These are phyloP conservation scores for Uromyces viciae-fabae DNA, from an alignment of 1,284 basidiomycete genomes.

Conservation along the genomic window DNA sequence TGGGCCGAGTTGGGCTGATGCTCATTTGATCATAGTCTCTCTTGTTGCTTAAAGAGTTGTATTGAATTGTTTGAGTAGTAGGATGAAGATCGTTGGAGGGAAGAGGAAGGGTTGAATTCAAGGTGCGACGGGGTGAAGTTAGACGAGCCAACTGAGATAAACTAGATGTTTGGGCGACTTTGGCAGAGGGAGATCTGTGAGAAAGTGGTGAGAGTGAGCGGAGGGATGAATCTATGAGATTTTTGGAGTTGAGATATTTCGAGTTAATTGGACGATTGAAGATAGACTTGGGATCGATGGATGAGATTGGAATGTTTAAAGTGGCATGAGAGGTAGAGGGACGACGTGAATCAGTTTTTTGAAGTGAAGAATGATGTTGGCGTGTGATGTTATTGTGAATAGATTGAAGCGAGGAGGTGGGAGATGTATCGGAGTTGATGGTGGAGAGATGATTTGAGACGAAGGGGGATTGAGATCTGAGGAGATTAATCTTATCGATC, in stretches of 20 bases:
- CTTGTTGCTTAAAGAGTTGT: not conserved
- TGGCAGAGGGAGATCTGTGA: not conserved
- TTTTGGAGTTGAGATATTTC: not conserved
- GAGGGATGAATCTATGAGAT: no score
- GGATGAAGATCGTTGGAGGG: not conserved
- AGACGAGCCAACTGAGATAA: not conserved
- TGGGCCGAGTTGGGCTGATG: slow-evolving; percentile 20
- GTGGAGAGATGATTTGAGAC: not conserved
- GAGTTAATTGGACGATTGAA: not conserved
- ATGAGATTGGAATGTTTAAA: slow-evolving; percentile 28
- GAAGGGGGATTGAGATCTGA: slow-evolving; percentile 38
- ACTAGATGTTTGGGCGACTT: not conserved
- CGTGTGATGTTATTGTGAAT: not conserved
- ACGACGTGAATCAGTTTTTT: not conserved
- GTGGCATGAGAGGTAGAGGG: slow-evolving; percentile 23
- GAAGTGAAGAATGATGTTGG: not conserved
- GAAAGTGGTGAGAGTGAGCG: slow-evolving; percentile 23
- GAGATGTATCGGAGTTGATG: not conserved
- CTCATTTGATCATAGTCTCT: slow-evolving; percentile 27
- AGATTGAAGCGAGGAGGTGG: slow-evolving; percentile 1
- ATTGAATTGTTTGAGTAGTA: not conserved
- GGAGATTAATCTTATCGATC: not conserved
- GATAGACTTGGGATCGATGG: slow-evolving; percentile 11
- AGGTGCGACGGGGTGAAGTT: not conserved
- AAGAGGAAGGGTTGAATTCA: not conserved